A percentile compares a stretch with the other conserved stretches of the same genome.
Conservation (phyloP, 768 basidiomycete species). For the Podaxis sp. region DNA sequence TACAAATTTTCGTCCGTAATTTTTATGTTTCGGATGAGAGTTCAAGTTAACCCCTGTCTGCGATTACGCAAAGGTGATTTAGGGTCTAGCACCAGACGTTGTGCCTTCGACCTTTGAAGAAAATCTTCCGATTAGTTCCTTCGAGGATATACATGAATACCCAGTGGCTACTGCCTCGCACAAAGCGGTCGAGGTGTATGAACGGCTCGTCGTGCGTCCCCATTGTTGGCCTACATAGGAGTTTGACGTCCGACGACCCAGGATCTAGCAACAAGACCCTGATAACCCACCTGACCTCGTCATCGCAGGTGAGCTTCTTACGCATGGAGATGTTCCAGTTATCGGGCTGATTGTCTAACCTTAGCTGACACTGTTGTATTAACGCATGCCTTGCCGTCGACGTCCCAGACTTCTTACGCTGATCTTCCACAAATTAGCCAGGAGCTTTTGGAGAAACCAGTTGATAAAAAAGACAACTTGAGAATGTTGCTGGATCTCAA, state of each 20-base stretch:
- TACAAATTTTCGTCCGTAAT: conserved; percentile 68
- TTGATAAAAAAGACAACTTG: conserved; percentile 73
- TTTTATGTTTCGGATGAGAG: not conserved
- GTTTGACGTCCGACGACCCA: conserved; percentile 62
- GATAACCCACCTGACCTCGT: conserved; percentile 46
- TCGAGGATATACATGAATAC: conserved; percentile 53
- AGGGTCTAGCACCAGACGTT: conserved; percentile 44
- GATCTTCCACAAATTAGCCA: conserved; percentile 53
- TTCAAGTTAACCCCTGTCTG: not conserved
- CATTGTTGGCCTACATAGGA: not conserved
- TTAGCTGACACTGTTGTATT: conserved; percentile 96
- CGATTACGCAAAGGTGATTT: conserved; percentile 10
- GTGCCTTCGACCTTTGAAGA: conserved; percentile 68
- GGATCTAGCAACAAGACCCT: conserved; percentile 50
- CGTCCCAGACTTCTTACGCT: conserved; percentile 55
- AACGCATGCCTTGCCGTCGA: conserved; percentile 64
- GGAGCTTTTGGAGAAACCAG: conserved; percentile 89
- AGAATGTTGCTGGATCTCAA: conserved; percentile 88
- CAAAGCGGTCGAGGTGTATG: conserved; percentile 38
- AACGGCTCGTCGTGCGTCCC: conserved; percentile 33
- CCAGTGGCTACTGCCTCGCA: conserved; percentile 39
- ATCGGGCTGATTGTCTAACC: not conserved
- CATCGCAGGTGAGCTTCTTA: conserved; percentile 54
- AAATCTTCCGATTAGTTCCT: conserved; percentile 64
- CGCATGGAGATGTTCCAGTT: not conserved